A percentile compares a stretch with the other conserved stretches of the same genome.
phyloP scores from a whole-genome alignment of 1,284 basidiomycete genomes.

The Malassezia pachydermatis region DNA sequence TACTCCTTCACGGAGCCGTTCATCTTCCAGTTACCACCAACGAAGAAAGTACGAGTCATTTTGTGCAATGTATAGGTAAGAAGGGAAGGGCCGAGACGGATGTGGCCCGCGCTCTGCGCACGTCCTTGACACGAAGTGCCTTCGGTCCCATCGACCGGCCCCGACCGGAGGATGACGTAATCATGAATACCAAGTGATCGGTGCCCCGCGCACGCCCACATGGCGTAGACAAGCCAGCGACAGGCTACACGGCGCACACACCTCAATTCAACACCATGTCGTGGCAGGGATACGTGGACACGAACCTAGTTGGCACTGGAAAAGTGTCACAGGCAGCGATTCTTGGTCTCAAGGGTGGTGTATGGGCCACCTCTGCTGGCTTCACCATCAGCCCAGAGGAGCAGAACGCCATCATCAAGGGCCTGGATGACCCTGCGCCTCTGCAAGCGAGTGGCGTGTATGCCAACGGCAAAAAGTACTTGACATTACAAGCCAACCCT shows the following conservation, averaged over 20 bases:
- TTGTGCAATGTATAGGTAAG: conserved; percentile 7
- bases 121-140: too few relatives aligned
- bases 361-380: conserved; percentile 71
- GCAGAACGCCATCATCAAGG: conserved; percentile 59
- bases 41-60: conserved; percentile 41
- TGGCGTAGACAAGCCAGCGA: too few relatives aligned
- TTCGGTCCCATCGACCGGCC: not conserved
- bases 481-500: conserved; percentile 58
- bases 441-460: conserved; percentile 57
- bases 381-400: conserved; percentile 66
- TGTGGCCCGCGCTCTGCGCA: not conserved
- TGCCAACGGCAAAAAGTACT: conserved; percentile 68
- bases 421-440: conserved; percentile 53
- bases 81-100: not conserved
- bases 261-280: conserved; percentile 28
- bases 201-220: not conserved
- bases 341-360: conserved; percentile 69
- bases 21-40: conserved; percentile 48
- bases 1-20: conserved; percentile 45
- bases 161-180: not conserved
- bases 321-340: conserved; percentile 73
- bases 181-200: not conserved
- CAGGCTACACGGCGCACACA: conserved; percentile 1
- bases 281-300: conserved; percentile 70
- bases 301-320: conserved; percentile 67